phyloP scores from a whole-genome alignment of 768 basidiomycete species.

The Tephrocybe rancida region DNA sequence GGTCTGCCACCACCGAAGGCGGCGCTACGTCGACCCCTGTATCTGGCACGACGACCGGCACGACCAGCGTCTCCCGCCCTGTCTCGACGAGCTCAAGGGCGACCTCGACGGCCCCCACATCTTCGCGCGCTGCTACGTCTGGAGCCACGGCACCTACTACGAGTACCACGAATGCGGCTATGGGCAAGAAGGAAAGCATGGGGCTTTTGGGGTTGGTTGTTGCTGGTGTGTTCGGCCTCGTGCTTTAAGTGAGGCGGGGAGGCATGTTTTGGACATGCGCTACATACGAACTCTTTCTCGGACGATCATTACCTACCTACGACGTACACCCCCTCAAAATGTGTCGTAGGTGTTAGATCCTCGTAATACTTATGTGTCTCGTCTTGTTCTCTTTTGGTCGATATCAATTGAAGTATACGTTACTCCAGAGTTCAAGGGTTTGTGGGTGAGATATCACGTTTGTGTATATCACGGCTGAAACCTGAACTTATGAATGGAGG shows the following conservation, averaged over 20 bases:
- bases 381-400: no score
- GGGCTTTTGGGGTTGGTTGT: background rate
- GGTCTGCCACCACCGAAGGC: background rate
- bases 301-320: background rate
- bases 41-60: background rate
- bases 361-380: no score
- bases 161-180: background rate
- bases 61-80: background rate
- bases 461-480: no score
- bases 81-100: background rate
- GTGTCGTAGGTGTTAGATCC: background rate
- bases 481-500: no score
- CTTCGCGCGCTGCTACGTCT: background rate
- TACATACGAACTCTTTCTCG: background rate
- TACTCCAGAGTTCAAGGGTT: no score
- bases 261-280: background rate
- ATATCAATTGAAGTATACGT: no score
- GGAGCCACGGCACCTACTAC: background rate
- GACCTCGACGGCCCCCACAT: background rate
- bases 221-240: background rate
- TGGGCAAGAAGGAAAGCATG: background rate
- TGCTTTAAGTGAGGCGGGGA: background rate
- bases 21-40: background rate
- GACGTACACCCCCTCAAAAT: background rate
- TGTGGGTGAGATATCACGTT: no score